Evolutionary conservation across 2,329 filamentous ascomycete species (phyloP), one percentile per base, ranked within the genome.

Genomic region (Fusarium sambucinum): DNA sequence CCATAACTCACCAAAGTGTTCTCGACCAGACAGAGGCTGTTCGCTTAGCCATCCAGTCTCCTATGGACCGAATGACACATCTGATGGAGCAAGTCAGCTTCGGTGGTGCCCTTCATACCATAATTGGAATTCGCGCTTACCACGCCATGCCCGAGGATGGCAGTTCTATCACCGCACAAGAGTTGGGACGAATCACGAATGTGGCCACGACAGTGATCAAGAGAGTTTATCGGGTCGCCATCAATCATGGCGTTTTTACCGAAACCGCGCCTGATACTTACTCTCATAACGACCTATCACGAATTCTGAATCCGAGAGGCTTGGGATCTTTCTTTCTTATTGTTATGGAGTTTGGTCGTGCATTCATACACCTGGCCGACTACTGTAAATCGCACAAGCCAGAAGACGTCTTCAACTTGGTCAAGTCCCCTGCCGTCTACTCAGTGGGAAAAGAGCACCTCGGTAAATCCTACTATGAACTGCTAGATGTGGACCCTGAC

Each of bases 401-500:
- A 0, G 65, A 74, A 17, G 77, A 78, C 32, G 27, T 77, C 19
- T 78, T 74, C 38, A 73, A 79, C 51, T 63, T 75, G 25, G 56
- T 50, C 5, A 78, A 78, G 54, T 77, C 76, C 3, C 77, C 77
- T 8, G 76, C 77, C 8, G 74, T 77, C 23, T 76, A 73, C 30
- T 73, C 75, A 0, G 72, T 72, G 0, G 77, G 76, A 14, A 75
- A 75, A 52, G 76, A 76, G 41, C 69, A 73, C 16, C 64, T 74
- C 1, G 77, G 77, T 44, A 73, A 75, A 70, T 78, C 76, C 9
- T 79, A 79, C 56, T 79, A 78, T 19, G 76, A 78, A 50, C 64
- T 76, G 3, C 56, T 79, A 9, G 77, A 79, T 14, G 59, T 64
- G 27, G 70, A 77, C 23, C 63, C 67, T 6, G 68, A 77, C 37